A percentile compares a stretch with the other conserved stretches of the same genome.
Conservation (phyloP, 1,284 basidiomycete species). For the Erythrobasidium hasegawianum region DNA sequence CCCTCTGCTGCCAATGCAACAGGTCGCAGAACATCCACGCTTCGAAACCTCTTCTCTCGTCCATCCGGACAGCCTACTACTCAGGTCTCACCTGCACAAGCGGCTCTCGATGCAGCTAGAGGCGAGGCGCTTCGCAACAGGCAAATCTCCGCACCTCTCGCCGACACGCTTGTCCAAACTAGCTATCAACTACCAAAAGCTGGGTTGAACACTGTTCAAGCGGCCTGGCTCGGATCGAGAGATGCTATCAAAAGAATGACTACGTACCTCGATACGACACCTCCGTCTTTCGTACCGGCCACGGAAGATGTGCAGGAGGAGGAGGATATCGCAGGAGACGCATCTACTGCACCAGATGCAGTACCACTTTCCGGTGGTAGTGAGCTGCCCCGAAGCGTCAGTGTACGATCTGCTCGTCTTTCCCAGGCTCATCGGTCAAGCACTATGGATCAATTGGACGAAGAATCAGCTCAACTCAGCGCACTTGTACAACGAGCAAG, state of each 20-base stretch:
- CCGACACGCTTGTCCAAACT: constrained; percentile 23
- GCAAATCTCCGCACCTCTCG: constrained; percentile 28
- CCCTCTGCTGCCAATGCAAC: neutral
- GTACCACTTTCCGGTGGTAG: no score
- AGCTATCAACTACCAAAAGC: constrained; percentile 26
- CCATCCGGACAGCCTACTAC: constrained; percentile 7
- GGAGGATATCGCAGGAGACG: no score
- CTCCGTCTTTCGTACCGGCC: constrained; percentile 14
- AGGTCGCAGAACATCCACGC: neutral
- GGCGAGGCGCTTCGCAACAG: constrained; percentile 23
- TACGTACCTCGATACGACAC: constrained; percentile 25
- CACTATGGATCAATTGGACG: constrained; percentile 13
- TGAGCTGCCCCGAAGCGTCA: neutral
- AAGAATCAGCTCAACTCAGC: constrained; percentile 27
- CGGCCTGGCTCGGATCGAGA: constrained; percentile 21
- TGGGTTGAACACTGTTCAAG: constrained; percentile 28
- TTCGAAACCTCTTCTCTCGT: neutral
- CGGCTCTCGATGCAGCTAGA: constrained; percentile 6
- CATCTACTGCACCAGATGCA: no score
- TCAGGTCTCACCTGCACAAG: constrained; percentile 4
- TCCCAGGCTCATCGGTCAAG: neutral
- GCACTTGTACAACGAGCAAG: constrained; percentile 23
- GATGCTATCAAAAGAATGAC: constrained; percentile 22
- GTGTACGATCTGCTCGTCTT: no score
- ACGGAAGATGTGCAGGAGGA: constrained; percentile 7